Evolutionary conservation across 2,329 filamentous ascomycete genomes (phyloP), one percentile per base, ranked within the genome.

Genomic region (Penicillium sp.): DNA sequence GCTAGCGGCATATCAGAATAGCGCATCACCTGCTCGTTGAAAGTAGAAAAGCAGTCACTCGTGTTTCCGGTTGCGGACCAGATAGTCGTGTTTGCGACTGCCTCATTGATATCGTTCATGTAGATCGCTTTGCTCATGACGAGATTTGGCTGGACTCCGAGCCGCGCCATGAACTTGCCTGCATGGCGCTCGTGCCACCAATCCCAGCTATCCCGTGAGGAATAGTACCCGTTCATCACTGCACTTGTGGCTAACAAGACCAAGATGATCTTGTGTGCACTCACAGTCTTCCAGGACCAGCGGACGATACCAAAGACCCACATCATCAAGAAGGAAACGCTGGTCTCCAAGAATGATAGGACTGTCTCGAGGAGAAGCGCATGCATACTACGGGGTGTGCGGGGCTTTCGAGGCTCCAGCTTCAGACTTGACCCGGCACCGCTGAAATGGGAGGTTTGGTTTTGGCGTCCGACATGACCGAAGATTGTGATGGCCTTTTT

Each of bases 131-230:
- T 91, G 73, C 88, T 89, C 89, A 97, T 93, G 58, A 88, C 83
- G 18, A 81, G 74, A 62, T 95, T 88, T 7, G 92, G 90, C 3
- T 83, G 82, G 7, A 97, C 86, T 9, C 93, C 93, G 13, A 97
- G 76, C 11, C 87, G 81, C 32, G 79, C 79, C 91, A 99, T 94
- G 71, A 93, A 96, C 39, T 81, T 86, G 14, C 82, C 83, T 1
- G 92, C 91, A 55, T 84, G 87, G 53, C 91, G 84, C 75, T 97
- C 93, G 43, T 84, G 81, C 88, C 90, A 96, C 92, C 92, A 97
- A 2, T 83, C 79, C 64, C 86, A 85, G 6, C 84, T 83, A 67
- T 90, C 86, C 58, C 87, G 84, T 11, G 88, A 89, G 0, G 89
- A 86, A 67, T 92, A 85, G 61, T 92, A 81, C 21, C 88, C 73